Base-by-base conservation (phyloP, 2,329 filamentous ascomycete genomes). In the Zalaria sp. region DNA sequence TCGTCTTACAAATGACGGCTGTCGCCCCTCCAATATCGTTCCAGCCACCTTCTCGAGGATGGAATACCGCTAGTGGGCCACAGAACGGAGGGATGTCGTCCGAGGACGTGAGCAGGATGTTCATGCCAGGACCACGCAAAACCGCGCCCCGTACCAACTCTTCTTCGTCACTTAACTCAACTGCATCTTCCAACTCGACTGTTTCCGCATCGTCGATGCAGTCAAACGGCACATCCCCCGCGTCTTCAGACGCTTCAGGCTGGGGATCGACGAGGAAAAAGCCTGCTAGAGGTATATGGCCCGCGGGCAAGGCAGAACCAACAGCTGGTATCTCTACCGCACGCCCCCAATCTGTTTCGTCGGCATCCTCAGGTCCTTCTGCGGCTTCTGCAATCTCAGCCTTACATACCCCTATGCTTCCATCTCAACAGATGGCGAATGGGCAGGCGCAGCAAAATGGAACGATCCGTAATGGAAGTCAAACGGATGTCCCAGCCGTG, bases 111-210 rank as follows among this genome's bases (percentile, higher is more conserved):
- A 81, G 82, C 62, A 88, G 93, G 75, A 85, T 93, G 61, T 56
- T 57, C 47, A 81, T 84, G 73, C 48, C 52, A 34, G 51, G 51
- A n/a, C 83, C 85, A 57, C 84, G 87, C 54, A 95, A 94, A 67
- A 79, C 74, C 57, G 72, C 86, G 47, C 84, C 89, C 61, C 79
- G 89, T 60, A 81, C 81, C 56, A 93, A 86, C 69, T 96, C 89
- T 31, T 91, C 86, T 44, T 93, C 87, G 3, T 94, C 88, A 37
- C 71, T 93, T 49, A 66, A 69, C 43, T 79, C 76, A 25, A 65
- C 64, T 43, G 65, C 69, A 29, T 83, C 84, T 9, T 77, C 77
- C 39, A 75, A 68, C 34, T 77, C 80, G 2, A 83, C 81, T 42
- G 67, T 83, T 47, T 72, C 75, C 34, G 72, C 75, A 43, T 69